A percentile compares a stretch with the other conserved stretches of the same genome.
phyloP scores from a whole-genome alignment of 2,329 filamentous ascomycete species.

The Dactylella cylindrospora region DNA sequence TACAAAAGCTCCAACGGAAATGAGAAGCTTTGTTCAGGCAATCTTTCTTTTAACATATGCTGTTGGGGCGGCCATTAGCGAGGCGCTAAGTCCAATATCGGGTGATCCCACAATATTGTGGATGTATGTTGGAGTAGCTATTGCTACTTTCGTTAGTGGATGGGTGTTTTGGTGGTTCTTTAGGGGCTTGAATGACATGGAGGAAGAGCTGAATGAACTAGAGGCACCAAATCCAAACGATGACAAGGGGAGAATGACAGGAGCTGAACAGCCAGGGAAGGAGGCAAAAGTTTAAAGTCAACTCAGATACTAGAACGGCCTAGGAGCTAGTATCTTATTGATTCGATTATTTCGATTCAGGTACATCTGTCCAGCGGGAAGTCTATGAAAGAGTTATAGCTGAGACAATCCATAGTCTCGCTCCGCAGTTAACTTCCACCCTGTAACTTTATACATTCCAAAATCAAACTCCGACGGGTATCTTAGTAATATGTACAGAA shows the following conservation, averaged over 20 bases:
- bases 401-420: too few relatives aligned
- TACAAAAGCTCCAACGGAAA: constrained; percentile 69
- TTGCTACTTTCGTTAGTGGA: constrained; percentile 48
- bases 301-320: too few relatives aligned
- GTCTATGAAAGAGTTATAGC: too few relatives aligned
- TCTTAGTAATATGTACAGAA: too few relatives aligned
- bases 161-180: constrained; percentile 49
- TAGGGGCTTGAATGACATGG: constrained; percentile 49
- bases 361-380: too few relatives aligned
- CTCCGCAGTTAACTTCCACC: too few relatives aligned
- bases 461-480: too few relatives aligned
- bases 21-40: constrained; percentile 65
- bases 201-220: constrained; percentile 50
- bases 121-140: constrained; percentile 50
- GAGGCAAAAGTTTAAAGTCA: too few relatives aligned
- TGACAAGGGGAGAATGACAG: neutral
- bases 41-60: constrained; percentile 63
- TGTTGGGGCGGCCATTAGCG: constrained; percentile 58
- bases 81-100: constrained; percentile 55
- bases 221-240: constrained; percentile 25
- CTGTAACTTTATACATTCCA: too few relatives aligned
- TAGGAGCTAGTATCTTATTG: too few relatives aligned
- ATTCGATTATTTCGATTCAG: too few relatives aligned
- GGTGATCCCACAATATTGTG: constrained; percentile 55
- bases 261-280: too few relatives aligned